phyloP scores from a whole-genome alignment of 2,329 filamentous ascomycete genomes.

The Neopestalotiopsis rosae region DNA sequence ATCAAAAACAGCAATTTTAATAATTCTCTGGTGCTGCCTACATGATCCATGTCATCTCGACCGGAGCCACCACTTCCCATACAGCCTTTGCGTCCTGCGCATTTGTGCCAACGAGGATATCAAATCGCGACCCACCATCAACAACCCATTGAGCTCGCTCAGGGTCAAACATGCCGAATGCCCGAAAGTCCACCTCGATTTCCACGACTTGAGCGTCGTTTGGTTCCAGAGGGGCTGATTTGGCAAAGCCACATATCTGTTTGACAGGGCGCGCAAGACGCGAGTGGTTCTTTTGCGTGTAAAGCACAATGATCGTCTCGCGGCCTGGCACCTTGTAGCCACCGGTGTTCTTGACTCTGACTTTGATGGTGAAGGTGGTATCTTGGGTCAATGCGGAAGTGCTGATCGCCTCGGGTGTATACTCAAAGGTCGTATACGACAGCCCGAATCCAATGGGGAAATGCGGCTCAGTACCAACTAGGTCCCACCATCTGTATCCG shows the following conservation, averaged over 20 bases:
- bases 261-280: background rate
- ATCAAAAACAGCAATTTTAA: too few relatives aligned
- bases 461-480: background rate
- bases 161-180: background rate
- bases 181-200: background rate
- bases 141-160: background rate
- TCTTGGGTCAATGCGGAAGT: background rate
- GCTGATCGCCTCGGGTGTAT: background rate
- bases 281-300: background rate
- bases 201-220: background rate
- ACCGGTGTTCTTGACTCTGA: background rate
- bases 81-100: background rate
- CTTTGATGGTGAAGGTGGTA: background rate
- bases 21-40: background rate
- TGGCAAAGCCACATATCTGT: background rate
- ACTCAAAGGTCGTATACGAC: background rate
- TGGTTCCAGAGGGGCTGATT: background rate
- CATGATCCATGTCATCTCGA: background rate
- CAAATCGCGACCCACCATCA: background rate
- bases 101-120: background rate
- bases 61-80: background rate
- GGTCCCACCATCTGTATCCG: background rate
- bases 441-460: background rate
- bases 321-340: background rate
- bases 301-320: background rate